phyloP scores from a whole-genome alignment of 176 grass and related monocot species.

The Triticum urartu region DNA sequence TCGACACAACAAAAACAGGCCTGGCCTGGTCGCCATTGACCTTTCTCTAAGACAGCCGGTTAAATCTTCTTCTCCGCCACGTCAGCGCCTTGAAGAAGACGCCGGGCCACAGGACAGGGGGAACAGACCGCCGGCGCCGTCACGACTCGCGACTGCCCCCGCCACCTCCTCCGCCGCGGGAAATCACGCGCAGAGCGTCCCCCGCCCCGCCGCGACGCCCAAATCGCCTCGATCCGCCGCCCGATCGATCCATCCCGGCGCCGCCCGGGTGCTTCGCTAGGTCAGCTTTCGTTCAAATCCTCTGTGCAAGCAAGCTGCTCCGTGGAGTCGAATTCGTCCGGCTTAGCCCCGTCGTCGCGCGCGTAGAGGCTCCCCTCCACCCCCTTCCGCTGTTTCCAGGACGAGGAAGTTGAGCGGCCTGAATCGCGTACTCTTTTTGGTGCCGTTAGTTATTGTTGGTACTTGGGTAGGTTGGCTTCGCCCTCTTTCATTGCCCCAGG shows the following conservation, averaged over 20 bases:
- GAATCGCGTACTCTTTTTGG: not conserved
- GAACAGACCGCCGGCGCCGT: not conserved
- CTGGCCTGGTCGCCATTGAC: not conserved
- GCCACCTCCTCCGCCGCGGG: not conserved
- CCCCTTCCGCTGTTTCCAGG: not conserved
- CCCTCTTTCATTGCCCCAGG: not conserved
- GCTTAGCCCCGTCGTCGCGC: not conserved
- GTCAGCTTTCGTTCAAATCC: constrained; percentile 24
- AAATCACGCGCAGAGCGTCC: not conserved
- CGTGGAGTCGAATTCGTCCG: not conserved
- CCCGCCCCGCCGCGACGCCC: not conserved
- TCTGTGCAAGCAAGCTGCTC: not conserved
- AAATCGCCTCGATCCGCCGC: constrained; percentile 10
- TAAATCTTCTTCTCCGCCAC: not conserved
- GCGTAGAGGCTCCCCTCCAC: not conserved
- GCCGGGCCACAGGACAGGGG: not conserved
- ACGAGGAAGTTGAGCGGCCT: not conserved
- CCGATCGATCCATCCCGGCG: not conserved
- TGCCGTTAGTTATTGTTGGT: not conserved
- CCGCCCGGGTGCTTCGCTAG: not conserved
- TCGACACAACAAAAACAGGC: too few species aligned
- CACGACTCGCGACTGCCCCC: not conserved
- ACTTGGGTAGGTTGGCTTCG: not conserved
- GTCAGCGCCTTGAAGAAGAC: not conserved
- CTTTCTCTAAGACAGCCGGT: not conserved